Evolutionary conservation across 768 basidiomycete genomes (phyloP).

Genomic region (Chiua virens): DNA sequence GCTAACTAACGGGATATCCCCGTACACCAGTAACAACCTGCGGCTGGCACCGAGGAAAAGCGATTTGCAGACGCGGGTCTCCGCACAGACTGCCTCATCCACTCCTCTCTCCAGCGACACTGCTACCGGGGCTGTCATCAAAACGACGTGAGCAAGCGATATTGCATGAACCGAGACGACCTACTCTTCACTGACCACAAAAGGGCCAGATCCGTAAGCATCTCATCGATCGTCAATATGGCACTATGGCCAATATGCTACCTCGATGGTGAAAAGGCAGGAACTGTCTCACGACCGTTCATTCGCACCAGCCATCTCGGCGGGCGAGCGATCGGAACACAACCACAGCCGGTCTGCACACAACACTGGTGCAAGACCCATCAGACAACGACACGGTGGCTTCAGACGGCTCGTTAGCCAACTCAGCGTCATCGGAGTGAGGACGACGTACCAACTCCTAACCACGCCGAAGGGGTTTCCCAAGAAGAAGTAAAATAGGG

Average conservation of each 20-base stretch:
- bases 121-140: constrained; percentile 12
- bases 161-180: neutral
- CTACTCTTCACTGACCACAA: constrained; percentile 22
- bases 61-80: constrained; percentile 5
- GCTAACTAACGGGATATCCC: constrained; percentile 27
- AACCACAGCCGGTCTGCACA: constrained; percentile 1
- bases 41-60: constrained; percentile 4
- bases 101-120: constrained; percentile 8
- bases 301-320: constrained; percentile 3
- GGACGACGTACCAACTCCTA: constrained; percentile 8
- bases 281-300: constrained; percentile 16
- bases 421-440: neutral
- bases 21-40: constrained; percentile 20
- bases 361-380: constrained; percentile 3
- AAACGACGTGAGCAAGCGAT: neutral
- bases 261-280: constrained; percentile 10
- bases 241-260: no score
- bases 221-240: constrained; percentile 19
- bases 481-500: constrained; percentile 1
- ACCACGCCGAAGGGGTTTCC: constrained; percentile 36
- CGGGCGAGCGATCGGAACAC: neutral
- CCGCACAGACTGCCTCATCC: neutral
- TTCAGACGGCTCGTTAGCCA: constrained; percentile 5
- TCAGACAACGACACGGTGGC: constrained; percentile 21
- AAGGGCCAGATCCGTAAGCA: constrained; percentile 17